Evolutionary conservation across 208 protist genomes (phyloP).

Genomic region (Leishmania martiniquensis): DNA sequence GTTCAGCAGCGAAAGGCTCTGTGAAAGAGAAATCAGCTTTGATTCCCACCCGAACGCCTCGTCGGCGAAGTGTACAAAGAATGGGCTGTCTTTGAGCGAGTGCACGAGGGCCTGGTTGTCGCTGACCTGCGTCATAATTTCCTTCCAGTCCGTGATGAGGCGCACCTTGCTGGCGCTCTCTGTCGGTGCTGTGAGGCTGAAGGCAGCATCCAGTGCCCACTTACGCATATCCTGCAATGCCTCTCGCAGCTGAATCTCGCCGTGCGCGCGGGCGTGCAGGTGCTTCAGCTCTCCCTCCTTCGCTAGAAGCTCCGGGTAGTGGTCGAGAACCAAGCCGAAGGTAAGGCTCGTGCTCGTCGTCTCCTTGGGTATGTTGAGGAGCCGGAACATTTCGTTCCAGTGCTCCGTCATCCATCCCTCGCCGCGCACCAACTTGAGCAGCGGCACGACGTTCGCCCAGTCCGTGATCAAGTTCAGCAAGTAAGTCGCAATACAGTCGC

Average conservation of each 20-base stretch:
- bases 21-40: slow-evolving; percentile 89
- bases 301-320: slow-evolving; percentile 67
- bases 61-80: slow-evolving; percentile 94
- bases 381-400: slow-evolving; percentile 94
- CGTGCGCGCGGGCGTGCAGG: slow-evolving; percentile 91
- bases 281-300: slow-evolving; percentile 92
- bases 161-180: slow-evolving; percentile 64
- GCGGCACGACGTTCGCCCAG: slow-evolving; percentile 70
- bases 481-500: slow-evolving; percentile 64
- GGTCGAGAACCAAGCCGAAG: slow-evolving; percentile 92
- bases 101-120: slow-evolving; percentile 96
- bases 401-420: slow-evolving; percentile 97
- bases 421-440: slow-evolving; percentile 93
- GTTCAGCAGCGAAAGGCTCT: slow-evolving; percentile 90
- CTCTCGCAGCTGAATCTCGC: slow-evolving; percentile 95
- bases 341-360: slow-evolving; percentile 83
- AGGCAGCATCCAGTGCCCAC: slow-evolving; percentile 91
- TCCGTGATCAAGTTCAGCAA: slow-evolving; percentile 70
- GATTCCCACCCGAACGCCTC: slow-evolving; percentile 90
- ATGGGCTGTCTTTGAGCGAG: slow-evolving; percentile 97
- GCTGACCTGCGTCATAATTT: slow-evolving; percentile 94
- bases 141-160: slow-evolving; percentile 98
- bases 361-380: slow-evolving; percentile 83
- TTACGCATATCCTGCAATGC: slow-evolving; percentile 95
- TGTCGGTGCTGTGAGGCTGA: slow-evolving; percentile 83